phyloP scores from a whole-genome alignment of 2,329 filamentous ascomycete species.

The Hirsutella rhossiliensis region DNA sequence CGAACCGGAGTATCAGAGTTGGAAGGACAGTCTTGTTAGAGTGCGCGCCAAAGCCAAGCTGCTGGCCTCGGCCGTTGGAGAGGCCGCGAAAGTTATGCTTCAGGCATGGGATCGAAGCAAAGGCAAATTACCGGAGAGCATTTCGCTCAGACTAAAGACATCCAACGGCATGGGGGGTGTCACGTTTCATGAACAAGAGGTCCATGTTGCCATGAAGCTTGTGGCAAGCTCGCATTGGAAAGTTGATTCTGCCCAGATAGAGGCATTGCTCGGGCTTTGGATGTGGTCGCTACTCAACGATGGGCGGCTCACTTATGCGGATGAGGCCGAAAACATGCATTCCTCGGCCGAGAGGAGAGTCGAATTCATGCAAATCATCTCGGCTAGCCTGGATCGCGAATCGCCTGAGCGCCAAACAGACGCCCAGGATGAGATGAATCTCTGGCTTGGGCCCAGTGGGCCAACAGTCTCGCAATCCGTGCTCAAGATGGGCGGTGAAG shows the following conservation, averaged over 20 bases:
- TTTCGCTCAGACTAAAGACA: neutral
- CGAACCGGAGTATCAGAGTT: neutral
- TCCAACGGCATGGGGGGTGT: neutral
- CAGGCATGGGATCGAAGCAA: neutral
- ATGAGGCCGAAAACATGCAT: neutral
- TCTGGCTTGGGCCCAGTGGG: neutral
- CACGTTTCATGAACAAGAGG: neutral
- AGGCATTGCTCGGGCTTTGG: conserved; percentile 9
- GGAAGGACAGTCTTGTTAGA: neutral
- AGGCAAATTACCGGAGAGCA: neutral
- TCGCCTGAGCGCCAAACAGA: neutral
- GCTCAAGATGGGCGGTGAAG: neutral
- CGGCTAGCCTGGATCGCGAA: neutral
- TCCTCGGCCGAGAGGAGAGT: neutral
- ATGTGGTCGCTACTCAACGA: conserved; percentile 6
- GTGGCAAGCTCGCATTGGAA: conserved; percentile 1
- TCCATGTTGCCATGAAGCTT: neutral
- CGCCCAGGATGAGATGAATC: neutral
- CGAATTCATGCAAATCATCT: neutral
- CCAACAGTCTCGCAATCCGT: neutral
- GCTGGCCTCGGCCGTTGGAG: neutral
- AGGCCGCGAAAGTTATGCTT: neutral
- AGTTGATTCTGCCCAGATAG: conserved; percentile 7
- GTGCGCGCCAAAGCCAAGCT: neutral
- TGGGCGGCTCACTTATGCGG: neutral